Evolutionary conservation across 2,329 filamentous ascomycete genomes (phyloP).

Genomic region (Diaporthe eres): DNA sequence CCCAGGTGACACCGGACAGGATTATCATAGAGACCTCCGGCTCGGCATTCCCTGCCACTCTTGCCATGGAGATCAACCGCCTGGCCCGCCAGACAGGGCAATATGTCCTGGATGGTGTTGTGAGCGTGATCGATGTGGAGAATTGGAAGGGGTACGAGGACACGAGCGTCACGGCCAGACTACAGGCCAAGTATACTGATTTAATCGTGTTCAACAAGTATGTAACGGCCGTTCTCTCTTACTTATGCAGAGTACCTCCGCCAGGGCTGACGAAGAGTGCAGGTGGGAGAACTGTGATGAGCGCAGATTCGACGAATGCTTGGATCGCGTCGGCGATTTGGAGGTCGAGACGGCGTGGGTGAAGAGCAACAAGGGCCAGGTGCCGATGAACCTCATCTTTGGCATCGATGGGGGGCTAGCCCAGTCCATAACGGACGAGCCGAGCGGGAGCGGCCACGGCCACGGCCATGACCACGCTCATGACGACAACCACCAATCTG

Average conservation of each 20-base stretch:
- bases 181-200: constrained; percentile 93
- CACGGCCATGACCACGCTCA: constrained; percentile 57
- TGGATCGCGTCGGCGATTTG: constrained; percentile 85
- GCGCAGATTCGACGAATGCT: constrained; percentile 79
- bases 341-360: constrained; percentile 86
- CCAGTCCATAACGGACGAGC: constrained; percentile 62
- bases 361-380: constrained; percentile 85
- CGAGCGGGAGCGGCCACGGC: constrained; percentile 56
- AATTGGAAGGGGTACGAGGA: constrained; percentile 96
- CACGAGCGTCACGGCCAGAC: constrained; percentile 87
- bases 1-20: constrained; percentile 75
- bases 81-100: constrained; percentile 76
- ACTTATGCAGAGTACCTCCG: too few species aligned
- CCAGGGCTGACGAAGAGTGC: neutral
- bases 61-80: constrained; percentile 91
- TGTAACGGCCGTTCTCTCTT: neutral
- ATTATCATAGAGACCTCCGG: constrained; percentile 96
- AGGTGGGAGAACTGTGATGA: constrained; percentile 82
- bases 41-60: constrained; percentile 87
- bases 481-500: constrained; percentile 77
- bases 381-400: constrained; percentile 84
- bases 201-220: constrained; percentile 89
- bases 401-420: constrained; percentile 89
- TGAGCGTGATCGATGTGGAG: constrained; percentile 93
- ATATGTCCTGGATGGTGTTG: constrained; percentile 87